phyloP scores from a whole-genome alignment of 805 yeast genomes.

The Komagataella pastoris region DNA sequence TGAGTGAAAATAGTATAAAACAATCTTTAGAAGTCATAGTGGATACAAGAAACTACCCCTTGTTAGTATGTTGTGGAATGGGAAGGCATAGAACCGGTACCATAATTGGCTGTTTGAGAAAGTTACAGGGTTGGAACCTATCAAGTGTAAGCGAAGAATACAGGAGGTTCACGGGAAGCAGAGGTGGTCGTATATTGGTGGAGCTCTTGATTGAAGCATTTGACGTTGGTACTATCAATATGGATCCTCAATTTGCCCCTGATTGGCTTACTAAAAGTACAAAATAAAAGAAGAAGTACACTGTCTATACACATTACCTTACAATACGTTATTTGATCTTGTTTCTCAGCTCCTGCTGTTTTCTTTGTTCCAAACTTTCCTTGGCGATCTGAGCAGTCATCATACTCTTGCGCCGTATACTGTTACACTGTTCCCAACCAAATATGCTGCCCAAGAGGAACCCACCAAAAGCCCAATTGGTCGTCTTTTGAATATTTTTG shows the following conservation, averaged over 20 bases:
- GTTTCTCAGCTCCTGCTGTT: conserved; percentile 19
- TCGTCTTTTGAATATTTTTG: conserved; percentile 45
- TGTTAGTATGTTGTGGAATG: conserved; percentile 95
- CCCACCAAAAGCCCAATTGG: conserved; percentile 78
- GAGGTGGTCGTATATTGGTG: conserved; percentile 86
- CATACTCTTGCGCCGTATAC: conserved; percentile 50
- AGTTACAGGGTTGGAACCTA: conserved; percentile 95
- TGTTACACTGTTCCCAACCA: conserved; percentile 90
- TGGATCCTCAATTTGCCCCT: conserved; percentile 28
- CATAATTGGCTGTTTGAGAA: conserved; percentile 83
- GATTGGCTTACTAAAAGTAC: conserved; percentile 24
- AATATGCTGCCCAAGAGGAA: conserved; percentile 66
- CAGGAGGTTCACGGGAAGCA: conserved; percentile 81
- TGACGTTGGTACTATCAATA: conserved; percentile 30
- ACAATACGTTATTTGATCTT: conserved; percentile 13
- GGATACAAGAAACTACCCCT: conserved; percentile 63
- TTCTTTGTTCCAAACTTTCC: conserved; percentile 21
- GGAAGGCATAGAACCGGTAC: conserved; percentile 97
- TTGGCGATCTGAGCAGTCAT: conserved; percentile 60
- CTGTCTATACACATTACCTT: not conserved
- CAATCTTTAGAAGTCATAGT: conserved; percentile 69
- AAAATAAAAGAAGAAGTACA: not conserved
- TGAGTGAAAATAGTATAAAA: conserved; percentile 69
- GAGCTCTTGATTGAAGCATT: conserved; percentile 78
- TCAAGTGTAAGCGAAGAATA: conserved; percentile 91